Conservation (phyloP, 2,329 filamentous ascomycete genomes). For the Fusarium papillatum region DNA sequence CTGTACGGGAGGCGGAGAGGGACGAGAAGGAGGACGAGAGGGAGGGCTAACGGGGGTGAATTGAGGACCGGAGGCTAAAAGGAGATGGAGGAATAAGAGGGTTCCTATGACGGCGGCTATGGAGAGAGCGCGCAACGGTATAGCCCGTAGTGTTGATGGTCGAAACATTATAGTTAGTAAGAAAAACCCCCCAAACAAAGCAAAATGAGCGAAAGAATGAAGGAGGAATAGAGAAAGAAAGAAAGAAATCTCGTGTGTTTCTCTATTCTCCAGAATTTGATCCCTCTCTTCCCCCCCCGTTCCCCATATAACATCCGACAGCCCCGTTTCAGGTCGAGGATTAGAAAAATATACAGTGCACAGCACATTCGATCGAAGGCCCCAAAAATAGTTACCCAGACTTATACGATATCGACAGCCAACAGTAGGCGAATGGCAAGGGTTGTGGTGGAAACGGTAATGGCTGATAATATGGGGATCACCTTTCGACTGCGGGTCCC, state of each 20-base stretch:
- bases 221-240: neutral
- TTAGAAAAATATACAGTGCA: neutral
- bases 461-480: slow-evolving; percentile 4
- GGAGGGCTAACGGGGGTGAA: neutral
- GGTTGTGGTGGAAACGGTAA: neutral
- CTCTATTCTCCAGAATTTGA: neutral
- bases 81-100: neutral
- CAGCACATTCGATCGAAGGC: neutral
- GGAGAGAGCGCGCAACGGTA: neutral
- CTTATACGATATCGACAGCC: neutral
- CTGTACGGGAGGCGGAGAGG: neutral
- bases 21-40: neutral
- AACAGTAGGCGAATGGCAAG: neutral
- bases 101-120: neutral
- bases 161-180: neutral
- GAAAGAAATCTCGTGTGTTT: neutral
- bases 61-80: neutral
- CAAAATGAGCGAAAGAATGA: neutral
- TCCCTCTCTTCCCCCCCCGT: neutral
- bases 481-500: slow-evolving; percentile 5
- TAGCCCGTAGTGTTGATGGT: neutral
- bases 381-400: neutral
- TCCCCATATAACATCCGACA: slow-evolving; percentile 6
- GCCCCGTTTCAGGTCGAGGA: neutral
- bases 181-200: neutral